A percentile compares a stretch with the other conserved stretches of the same genome.
Evolutionary conservation across 345 rosid genomes (phyloP).

Genomic region (Gossypium raimondii): DNA sequence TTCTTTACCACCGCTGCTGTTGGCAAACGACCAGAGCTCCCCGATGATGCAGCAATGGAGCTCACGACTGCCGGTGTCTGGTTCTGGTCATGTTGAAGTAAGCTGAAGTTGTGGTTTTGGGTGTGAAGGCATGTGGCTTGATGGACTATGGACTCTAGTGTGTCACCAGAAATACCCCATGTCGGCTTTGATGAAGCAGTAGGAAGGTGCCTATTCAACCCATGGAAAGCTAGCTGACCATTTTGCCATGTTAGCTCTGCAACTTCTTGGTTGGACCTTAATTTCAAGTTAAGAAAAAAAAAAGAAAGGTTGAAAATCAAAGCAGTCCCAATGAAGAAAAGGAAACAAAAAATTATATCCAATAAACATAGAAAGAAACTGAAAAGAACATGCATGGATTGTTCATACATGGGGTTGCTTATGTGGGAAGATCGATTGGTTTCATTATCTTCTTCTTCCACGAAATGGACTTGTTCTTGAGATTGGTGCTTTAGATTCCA

Average conservation of each 20-base stretch:
- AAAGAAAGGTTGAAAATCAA: background rate
- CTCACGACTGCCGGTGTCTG: background rate
- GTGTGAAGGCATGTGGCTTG: constrained; percentile 48
- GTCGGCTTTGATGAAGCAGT: constrained; percentile 36
- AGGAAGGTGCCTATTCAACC: constrained; percentile 31
- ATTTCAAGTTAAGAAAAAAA: background rate
- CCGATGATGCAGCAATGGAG: constrained; percentile 31
- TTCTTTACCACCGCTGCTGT: constrained; percentile 27
- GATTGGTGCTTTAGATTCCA: background rate
- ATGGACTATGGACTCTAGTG: constrained; percentile 83
- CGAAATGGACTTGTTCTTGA: background rate
- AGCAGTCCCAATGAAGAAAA: background rate
- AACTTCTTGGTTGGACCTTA: constrained; percentile 68
- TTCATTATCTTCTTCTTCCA: background rate
- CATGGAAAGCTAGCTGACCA: constrained; percentile 77
- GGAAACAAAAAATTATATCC: background rate
- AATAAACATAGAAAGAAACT: background rate
- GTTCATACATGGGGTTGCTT: background rate
- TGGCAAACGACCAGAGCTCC: constrained; percentile 23
- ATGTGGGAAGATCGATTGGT: background rate
- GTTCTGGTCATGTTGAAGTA: constrained; percentile 11
- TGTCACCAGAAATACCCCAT: constrained; percentile 45
- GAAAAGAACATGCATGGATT: background rate
- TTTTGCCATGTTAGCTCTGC: constrained; percentile 97
- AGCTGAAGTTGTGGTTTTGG: background rate